Conservation (phyloP, 2,329 filamentous ascomycete genomes). For the Sclerotinia sclerotiorum region DNA sequence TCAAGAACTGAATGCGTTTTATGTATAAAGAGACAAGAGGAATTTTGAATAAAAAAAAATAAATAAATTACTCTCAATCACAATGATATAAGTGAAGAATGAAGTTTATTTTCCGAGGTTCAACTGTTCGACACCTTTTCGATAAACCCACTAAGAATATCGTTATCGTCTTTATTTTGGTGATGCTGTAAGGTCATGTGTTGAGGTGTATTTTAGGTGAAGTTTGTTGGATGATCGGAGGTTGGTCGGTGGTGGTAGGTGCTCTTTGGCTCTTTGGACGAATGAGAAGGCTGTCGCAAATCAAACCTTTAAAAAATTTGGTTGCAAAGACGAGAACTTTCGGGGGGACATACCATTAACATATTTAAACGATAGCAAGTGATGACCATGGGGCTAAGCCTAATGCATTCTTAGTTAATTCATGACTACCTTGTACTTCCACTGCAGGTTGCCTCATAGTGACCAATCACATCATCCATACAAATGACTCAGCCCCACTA, state of each 20-base stretch:
- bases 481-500: neutral
- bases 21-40: neutral
- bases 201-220: conserved; percentile 5
- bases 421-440: neutral
- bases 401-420: neutral
- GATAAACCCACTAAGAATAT: neutral
- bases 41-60: neutral
- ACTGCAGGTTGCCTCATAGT: neutral
- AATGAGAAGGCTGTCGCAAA: conserved; percentile 24
- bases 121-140: neutral
- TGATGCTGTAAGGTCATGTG: neutral
- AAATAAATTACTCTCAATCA: conserved; percentile 1
- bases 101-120: neutral
- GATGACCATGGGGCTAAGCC: conserved; percentile 16
- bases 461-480: neutral
- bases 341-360: conserved; percentile 14
- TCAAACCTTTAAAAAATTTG: conserved; percentile 20
- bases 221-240: neutral
- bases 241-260: conserved; percentile 3
- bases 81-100: conserved; percentile 8
- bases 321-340: conserved; percentile 25
- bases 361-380: conserved; percentile 23
- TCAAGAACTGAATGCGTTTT: neutral
- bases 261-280: conserved; percentile 8
- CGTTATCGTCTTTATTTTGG: neutral